Percentiles rank a stretch among this genome's conserved stretches.
These are phyloP conservation scores for Ceratocystis colombiana DNA, from an alignment of 2,329 filamentous ascomycete species.

Conservation along the genomic window DNA sequence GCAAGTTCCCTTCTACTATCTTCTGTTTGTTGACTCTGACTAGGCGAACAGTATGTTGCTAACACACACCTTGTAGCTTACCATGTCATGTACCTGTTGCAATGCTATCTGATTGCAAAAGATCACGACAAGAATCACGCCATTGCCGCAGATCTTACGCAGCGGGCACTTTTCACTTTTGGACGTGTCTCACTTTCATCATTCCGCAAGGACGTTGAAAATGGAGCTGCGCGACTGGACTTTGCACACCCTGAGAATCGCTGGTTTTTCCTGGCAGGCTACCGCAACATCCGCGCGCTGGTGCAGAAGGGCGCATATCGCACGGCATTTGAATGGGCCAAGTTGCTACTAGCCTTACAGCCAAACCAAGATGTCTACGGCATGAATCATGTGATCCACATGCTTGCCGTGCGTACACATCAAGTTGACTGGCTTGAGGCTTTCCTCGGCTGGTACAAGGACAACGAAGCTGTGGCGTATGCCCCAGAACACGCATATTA, in stretches of 20 bases:
- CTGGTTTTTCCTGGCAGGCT: constrained; percentile 83
- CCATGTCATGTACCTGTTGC: constrained; percentile 85
- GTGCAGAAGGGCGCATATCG: constrained; percentile 86
- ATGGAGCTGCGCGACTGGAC: constrained; percentile 69
- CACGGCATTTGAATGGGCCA: constrained; percentile 89
- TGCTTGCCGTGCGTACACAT: constrained; percentile 70
- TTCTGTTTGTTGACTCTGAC: not conserved
- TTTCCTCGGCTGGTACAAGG: constrained; percentile 43
- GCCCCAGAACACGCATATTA: constrained; percentile 53
- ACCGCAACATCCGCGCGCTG: constrained; percentile 77
- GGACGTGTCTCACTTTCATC: constrained; percentile 78
- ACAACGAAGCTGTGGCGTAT: constrained; percentile 30
- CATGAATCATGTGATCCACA: constrained; percentile 69
- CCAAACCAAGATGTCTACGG: constrained; percentile 67
- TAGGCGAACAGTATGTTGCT: constrained; percentile 44
- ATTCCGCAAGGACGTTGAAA: constrained; percentile 64
- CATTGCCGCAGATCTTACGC: constrained; percentile 74
- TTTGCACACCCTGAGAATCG: constrained; percentile 78
- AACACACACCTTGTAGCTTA: constrained; percentile 47
- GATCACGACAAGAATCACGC: constrained; percentile 74
- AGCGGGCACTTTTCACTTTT: constrained; percentile 85
- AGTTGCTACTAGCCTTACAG: constrained; percentile 67
- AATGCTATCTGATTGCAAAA: constrained; percentile 84
- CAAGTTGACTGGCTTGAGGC: constrained; percentile 68
- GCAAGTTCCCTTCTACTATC: constrained; percentile 30